Base-by-base conservation (phyloP, 176 grass and related monocot genomes). In the Carex kokanica region DNA sequence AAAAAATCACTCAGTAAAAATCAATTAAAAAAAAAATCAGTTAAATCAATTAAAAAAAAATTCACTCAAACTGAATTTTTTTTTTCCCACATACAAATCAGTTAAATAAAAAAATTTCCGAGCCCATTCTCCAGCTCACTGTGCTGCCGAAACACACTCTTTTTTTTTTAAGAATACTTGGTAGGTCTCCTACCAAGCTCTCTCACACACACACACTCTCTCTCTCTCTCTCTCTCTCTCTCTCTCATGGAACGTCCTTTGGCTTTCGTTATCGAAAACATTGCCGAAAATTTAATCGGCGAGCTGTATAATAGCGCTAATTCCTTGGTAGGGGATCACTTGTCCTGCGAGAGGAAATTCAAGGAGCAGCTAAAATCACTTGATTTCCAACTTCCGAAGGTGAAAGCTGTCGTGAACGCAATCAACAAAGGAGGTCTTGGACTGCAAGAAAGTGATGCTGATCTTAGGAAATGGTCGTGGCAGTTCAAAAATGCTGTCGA, bases 401-500 rank as follows among this genome's bases (percentile, higher is more conserved):
- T 91, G 18, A 59, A 88, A 63, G 61, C 61, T 6, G 71, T 62
- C 4, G 52, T 86, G 18, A 18, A 85, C 1, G 79, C 81, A 18
- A 43, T 86, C 1, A 61, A 78, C 29, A 55, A 69, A 36, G 36
- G 40, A 0, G 86, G 58, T 25, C 1, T 60, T n/a, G 49, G 84
- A 14, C 66, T 36, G 8, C 25, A 51, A 7, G 15, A 90, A 10
- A 67, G 1, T n/a, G 16, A 60, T 1, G 8, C 5, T 2, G 12
- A 16, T 0, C 62, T 88, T 0, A 70, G 77, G 34, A 0, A 3
- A 8, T 88, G 86, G 89, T 16, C 81, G 3, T 91, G 89, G 89
- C 18, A 53, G 36, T 74, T 90, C 24, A 88, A 82, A 59, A 51
- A 88, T 38, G 77, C 58, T 2, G 7, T 90, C 1, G 89, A 90